A percentile compares a stretch with the other conserved stretches of the same genome.
Conservation (phyloP, 2,329 filamentous ascomycete genomes). For the Pseudocercospora cruenta region DNA sequence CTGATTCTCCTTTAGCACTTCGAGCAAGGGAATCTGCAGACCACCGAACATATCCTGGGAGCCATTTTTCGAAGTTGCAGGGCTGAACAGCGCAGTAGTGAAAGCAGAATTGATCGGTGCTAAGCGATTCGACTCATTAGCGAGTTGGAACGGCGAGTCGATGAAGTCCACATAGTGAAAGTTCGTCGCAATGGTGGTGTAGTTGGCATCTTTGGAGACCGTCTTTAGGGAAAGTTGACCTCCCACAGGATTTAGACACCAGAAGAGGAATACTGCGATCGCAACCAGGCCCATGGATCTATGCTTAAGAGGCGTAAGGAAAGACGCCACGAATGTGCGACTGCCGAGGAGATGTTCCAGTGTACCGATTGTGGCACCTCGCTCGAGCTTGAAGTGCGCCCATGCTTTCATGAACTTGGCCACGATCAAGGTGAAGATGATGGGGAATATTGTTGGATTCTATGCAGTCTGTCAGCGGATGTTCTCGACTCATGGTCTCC, state of each 20-base stretch:
- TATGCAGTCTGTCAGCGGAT: neutral
- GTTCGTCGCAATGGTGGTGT: constrained; percentile 8
- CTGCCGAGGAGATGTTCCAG: constrained; percentile 18
- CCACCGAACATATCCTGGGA: constrained; percentile 23
- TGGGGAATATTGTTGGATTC: constrained; percentile 17
- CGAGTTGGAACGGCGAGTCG: constrained; percentile 10
- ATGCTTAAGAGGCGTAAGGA: constrained; percentile 6
- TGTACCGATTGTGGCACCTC: constrained; percentile 12
- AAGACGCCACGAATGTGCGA: constrained; percentile 6
- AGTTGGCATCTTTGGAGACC: constrained; percentile 6
- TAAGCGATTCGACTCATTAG: neutral
- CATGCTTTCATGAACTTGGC: constrained; percentile 12
- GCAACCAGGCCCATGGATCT: constrained; percentile 4
- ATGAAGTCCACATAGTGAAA: constrained; percentile 18
- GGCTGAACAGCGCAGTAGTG: constrained; percentile 17
- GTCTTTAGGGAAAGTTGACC: constrained; percentile 16
- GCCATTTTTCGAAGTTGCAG: constrained; percentile 14
- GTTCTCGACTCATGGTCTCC: neutral
- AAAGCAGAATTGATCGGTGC: constrained; percentile 18
- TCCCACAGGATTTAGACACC: constrained; percentile 15
- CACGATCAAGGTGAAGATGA: constrained; percentile 15
- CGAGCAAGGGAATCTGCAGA: constrained; percentile 21
- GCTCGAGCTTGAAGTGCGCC: constrained; percentile 8
- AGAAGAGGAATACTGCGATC: constrained; percentile 5
- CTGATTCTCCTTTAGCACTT: constrained; percentile 12